Conservation (phyloP, 257 asterid species). For the Przewalskia tangutica region DNA sequence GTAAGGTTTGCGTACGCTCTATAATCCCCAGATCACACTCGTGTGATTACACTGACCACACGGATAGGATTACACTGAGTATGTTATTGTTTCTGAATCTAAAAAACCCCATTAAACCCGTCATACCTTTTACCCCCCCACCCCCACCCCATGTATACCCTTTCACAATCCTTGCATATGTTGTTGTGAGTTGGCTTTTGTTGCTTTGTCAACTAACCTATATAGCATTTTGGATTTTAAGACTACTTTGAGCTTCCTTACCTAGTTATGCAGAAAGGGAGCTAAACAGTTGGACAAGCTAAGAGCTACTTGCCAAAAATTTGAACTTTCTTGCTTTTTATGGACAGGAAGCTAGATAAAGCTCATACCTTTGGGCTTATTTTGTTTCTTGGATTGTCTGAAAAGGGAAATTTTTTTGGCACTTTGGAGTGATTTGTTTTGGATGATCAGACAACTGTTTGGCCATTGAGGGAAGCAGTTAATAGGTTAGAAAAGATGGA, state of each 20-base stretch:
- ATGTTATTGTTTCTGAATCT: no score
- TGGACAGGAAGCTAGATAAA: not conserved
- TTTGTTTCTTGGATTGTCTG: not conserved
- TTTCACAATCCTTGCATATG: not conserved
- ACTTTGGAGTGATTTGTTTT: not conserved
- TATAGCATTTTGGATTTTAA: not conserved
- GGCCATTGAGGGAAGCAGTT: not conserved
- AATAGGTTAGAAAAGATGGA: conserved; percentile 22
- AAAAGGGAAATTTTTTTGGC: not conserved
- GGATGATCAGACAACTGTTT: not conserved
- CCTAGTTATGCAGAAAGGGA: not conserved
- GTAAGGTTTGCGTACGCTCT: no score
- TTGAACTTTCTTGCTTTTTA: not conserved
- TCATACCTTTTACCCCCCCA: not conserved
- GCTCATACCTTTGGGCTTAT: not conserved
- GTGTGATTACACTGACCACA: no score
- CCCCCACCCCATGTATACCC: not conserved
- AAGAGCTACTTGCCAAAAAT: not conserved
- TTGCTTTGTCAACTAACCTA: not conserved
- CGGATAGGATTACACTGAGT: no score
- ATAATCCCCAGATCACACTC: no score
- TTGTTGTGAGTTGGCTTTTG: not conserved
- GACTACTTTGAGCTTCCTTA: not conserved
- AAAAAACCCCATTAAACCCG: not conserved
- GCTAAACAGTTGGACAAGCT: not conserved